Percentiles rank a stretch among this genome's conserved stretches.
Evolutionary conservation across 768 basidiomycete species (phyloP).

Genomic region (Phaeotremella fagi): DNA sequence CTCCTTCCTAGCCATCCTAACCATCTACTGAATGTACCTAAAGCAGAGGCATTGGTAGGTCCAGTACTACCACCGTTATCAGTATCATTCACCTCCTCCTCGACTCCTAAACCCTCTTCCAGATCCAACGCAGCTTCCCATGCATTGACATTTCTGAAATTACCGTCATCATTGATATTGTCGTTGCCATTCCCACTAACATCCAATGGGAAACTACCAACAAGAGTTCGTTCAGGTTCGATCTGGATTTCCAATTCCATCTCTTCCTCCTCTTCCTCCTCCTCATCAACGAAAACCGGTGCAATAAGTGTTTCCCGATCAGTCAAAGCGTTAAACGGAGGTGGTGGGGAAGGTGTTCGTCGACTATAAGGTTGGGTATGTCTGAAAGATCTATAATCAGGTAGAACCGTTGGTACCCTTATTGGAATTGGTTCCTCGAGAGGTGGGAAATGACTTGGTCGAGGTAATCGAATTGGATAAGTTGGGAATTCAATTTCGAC

Average conservation of each 20-base stretch:
- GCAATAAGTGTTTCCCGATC: constrained; percentile 30
- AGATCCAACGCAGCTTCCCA: not conserved
- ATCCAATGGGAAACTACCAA: no score
- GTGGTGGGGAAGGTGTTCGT: constrained; percentile 30
- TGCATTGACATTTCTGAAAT: not conserved
- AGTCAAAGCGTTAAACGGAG: constrained; percentile 35
- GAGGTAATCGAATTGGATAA: constrained; percentile 10
- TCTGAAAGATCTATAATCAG: not conserved
- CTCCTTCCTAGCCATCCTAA: not conserved
- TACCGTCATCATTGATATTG: not conserved
- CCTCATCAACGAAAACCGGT: constrained; percentile 15
- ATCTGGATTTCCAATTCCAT: not conserved
- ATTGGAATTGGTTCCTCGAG: not conserved
- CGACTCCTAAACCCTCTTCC: not conserved
- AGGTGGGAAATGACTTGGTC: not conserved
- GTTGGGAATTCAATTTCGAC: constrained; percentile 9
- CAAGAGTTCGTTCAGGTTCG: not conserved
- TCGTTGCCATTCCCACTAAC: no score
- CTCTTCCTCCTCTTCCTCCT: constrained; percentile 5
- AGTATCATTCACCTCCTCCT: not conserved
- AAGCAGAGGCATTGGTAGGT: no score
- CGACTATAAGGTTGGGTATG: not conserved
- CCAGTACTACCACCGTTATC: not conserved
- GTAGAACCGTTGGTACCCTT: no score
- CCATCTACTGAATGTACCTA: not conserved